Evolutionary conservation across 2,329 filamentous ascomycete species (phyloP).

Genomic region (Fusarium succisae): DNA sequence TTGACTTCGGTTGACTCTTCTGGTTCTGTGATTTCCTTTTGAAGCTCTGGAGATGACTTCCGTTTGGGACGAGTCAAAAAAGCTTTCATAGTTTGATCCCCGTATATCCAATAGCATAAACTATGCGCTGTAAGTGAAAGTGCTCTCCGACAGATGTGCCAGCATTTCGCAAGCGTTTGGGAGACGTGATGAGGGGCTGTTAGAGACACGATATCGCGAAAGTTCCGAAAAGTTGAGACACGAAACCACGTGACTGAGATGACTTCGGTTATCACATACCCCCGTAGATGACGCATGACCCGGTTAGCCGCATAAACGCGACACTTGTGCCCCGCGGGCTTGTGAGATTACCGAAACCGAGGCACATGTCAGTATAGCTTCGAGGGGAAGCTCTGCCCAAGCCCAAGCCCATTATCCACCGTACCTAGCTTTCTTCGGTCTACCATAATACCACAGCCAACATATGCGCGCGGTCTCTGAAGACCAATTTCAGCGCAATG

Average conservation of each 20-base stretch:
- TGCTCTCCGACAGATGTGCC: not conserved
- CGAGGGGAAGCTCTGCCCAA: constrained; percentile 7
- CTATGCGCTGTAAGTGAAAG: not conserved
- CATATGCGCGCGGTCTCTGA: constrained; percentile 33
- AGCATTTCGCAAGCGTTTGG: not conserved
- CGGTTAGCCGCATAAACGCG: constrained; percentile 29
- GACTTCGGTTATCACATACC: constrained; percentile 28
- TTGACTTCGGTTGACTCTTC: constrained; percentile 91
- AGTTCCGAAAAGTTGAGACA: not conserved
- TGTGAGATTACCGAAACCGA: constrained; percentile 48
- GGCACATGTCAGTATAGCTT: constrained; percentile 47
- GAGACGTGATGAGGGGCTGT: not conserved
- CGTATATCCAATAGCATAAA: not conserved
- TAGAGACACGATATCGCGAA: constrained; percentile 3
- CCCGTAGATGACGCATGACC: constrained; percentile 16
- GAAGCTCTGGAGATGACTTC: constrained; percentile 48
- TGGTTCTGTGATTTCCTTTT: constrained; percentile 49
- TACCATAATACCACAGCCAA: constrained; percentile 20
- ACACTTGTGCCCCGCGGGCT: constrained; percentile 36
- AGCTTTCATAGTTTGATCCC: constrained; percentile 60
- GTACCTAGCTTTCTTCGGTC: not conserved
- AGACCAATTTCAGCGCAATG: constrained; percentile 44
- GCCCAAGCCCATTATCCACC: constrained; percentile 3
- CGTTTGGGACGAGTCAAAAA: constrained; percentile 66
- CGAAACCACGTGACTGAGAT: constrained; percentile 43